Conservation (phyloP, 208 protist species). For the Entamoeba nuttalli region DNA sequence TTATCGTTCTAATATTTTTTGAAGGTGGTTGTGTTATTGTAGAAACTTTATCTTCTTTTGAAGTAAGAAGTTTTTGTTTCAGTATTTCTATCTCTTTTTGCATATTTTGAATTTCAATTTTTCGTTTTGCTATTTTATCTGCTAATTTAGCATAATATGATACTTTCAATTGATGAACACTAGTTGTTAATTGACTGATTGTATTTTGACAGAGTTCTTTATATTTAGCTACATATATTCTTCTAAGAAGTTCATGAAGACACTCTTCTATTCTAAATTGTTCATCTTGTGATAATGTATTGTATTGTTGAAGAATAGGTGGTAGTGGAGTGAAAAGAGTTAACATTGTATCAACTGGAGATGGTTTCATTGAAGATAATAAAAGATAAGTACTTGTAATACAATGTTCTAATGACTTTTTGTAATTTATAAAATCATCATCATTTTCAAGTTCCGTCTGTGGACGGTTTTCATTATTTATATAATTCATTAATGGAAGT, state of each 20-base stretch:
- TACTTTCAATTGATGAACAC: neutral
- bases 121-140: neutral
- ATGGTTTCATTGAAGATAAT: neutral
- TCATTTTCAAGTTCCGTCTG: neutral
- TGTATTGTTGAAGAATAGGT: neutral
- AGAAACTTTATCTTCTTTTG: neutral
- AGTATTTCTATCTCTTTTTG: neutral
- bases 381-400: neutral
- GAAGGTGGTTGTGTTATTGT: neutral
- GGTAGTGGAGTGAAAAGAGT: neutral
- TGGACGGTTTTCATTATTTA: neutral
- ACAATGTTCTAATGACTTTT: neutral
- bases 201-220: neutral
- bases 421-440: neutral
- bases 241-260: neutral
- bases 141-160: neutral
- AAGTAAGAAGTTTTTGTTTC: neutral
- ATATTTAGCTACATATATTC: neutral
- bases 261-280: neutral
- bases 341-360: neutral
- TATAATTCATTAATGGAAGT: neutral
- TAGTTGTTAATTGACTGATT: neutral
- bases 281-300: neutral
- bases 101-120: neutral
- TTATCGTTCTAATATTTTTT: neutral